Base-by-base conservation (phyloP, 345 rosid species). In the Eucalyptus erythrocorys region DNA sequence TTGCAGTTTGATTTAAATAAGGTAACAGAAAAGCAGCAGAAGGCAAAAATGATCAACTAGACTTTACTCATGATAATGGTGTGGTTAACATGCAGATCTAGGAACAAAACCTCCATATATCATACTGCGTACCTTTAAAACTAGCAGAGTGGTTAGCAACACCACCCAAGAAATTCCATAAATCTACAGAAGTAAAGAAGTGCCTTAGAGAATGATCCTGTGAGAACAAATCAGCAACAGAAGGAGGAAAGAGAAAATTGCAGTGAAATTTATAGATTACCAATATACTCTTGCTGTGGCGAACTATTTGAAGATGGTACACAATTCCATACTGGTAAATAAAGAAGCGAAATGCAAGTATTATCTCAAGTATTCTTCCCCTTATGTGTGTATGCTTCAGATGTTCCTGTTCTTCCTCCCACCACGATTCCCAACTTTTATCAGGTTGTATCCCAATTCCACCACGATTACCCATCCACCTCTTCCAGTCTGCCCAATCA, bases 381-480 rank as follows among this genome's bases (percentile, higher is more conserved):
- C 98, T 92, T 37, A 91, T 86, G 85, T 90, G 96, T 13, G 98
- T 93, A 95, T 92, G 68, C 90, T 91, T 95, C 87, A 97, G 95
- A 89, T 98, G 99, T 87, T 94, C 98, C 84, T 95, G 99, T 89
- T 98, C 99, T 87, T 86, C 94, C 30, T 94, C 98, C 99, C 99
- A 97, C 99, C 99, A 98, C 14, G 99, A 98, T 90, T 98, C 99
- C 99, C 99, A 98, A 90, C 99, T 97, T 88, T 90, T 94, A 15
- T 95, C 94, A 12, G 89, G 89, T 4, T 87, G 91, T 42, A 98
- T 98, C 82, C 99, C 99, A 22, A 98, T 98, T 87, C 99, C 99
- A 88, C 99, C 99, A 3, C 97, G 97, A 92, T 97, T 96, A 42
- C 99, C 99, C 99, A 98, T 97, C 99, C 99, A 97, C 87, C 98